Evolutionary conservation across 345 rosid genomes (phyloP).

Genomic region (Citrus unshiu): DNA sequence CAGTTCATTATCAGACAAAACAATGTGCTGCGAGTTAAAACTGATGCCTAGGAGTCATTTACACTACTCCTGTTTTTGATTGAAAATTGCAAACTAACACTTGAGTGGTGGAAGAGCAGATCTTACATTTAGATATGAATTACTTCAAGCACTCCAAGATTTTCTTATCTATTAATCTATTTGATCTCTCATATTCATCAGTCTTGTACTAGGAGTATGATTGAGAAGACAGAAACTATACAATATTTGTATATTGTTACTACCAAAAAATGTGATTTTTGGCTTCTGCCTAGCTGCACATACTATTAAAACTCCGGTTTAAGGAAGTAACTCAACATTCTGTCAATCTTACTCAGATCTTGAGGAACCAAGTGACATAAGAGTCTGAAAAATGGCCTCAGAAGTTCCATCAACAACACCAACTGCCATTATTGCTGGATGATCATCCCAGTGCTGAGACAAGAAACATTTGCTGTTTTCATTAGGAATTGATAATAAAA

Average conservation of each 20-base stretch:
- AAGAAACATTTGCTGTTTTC: conserved; percentile 4
- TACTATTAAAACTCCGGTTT: not conserved
- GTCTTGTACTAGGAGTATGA: not conserved
- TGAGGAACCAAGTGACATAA: conserved; percentile 82
- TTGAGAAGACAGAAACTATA: not conserved
- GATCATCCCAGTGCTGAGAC: conserved; percentile 80
- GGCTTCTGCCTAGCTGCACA: not conserved
- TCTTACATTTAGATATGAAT: too few species aligned
- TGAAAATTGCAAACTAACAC: not conserved
- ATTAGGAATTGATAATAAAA: not conserved
- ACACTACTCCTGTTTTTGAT: not conserved
- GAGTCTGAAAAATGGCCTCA: conserved; percentile 69
- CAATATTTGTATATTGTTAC: not conserved
- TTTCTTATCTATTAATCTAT: not conserved
- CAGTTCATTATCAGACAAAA: not conserved
- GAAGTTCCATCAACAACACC: conserved; percentile 78
- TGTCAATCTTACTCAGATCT: conserved; percentile 75
- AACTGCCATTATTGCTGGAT: conserved; percentile 96
- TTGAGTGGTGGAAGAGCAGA: not conserved
- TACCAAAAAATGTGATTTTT: not conserved
- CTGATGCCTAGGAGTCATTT: not conserved
- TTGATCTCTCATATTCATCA: not conserved
- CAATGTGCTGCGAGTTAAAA: not conserved
- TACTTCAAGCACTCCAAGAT: not conserved
- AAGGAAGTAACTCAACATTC: conserved; percentile 1